Conservation (phyloP, 2,329 filamentous ascomycete species). For the Zalaria obscura region DNA sequence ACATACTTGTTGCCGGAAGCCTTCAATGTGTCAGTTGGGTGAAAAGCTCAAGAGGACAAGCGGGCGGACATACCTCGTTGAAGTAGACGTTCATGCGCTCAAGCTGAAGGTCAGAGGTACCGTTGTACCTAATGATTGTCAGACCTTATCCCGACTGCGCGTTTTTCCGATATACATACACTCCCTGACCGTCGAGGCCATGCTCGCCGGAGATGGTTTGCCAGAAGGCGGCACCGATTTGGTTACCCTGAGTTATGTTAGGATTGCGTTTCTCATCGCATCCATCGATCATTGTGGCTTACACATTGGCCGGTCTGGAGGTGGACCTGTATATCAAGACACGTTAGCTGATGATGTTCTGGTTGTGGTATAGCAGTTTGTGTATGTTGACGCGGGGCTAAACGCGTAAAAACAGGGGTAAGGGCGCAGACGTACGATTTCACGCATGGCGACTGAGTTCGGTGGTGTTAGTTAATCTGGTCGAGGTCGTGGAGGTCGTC, state of each 20-base stretch:
- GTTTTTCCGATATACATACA: slow-evolving; percentile 45
- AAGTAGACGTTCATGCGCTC: slow-evolving; percentile 99
- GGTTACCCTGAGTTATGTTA: slow-evolving; percentile 64
- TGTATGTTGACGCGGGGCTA: slow-evolving; percentile 26
- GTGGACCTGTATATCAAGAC: slow-evolving; percentile 62
- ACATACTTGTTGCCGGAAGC: slow-evolving; percentile 98
- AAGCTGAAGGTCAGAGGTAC: slow-evolving; percentile 94
- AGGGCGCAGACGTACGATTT: slow-evolving; percentile 44
- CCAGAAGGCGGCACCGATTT: slow-evolving; percentile 99
- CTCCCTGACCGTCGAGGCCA: slow-evolving; percentile 91
- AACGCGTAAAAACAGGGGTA: slow-evolving; percentile 23
- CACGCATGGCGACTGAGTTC: slow-evolving; percentile 42
- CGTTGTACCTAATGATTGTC: slow-evolving; percentile 62
- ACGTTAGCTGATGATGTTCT: slow-evolving; percentile 41
- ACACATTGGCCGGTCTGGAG: slow-evolving; percentile 99
- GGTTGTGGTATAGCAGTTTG: slow-evolving; percentile 17
- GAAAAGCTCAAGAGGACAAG: slow-evolving; percentile 7
- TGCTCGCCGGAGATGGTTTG: slow-evolving; percentile 54
- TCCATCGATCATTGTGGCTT: slow-evolving; percentile 24
- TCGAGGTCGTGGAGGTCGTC: slow-evolving; percentile 1
- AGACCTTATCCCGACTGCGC: slow-evolving; percentile 8
- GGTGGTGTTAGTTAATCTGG: background rate
- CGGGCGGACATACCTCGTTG: slow-evolving; percentile 57
- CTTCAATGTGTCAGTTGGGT: slow-evolving; percentile 34
- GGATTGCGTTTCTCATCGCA: slow-evolving; percentile 14